Evolutionary conservation across 192 early-diverging fungal species (phyloP).

Genomic region (Gamsiella multidivaricata): DNA sequence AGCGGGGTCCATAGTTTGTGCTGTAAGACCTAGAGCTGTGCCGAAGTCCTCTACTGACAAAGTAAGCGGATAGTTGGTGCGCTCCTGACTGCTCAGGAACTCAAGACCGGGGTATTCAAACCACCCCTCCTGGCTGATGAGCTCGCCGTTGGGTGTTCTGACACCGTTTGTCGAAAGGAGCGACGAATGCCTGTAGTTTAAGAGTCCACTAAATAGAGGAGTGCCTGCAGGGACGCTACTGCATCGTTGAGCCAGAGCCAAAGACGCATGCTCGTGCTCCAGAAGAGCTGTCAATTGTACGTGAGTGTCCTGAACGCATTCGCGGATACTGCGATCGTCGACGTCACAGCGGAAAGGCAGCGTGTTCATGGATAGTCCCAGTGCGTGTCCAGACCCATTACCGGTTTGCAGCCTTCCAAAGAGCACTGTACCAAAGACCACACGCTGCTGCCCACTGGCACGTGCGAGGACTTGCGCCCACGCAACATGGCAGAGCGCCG

Average conservation of each 20-base stretch:
- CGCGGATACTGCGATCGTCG: background rate
- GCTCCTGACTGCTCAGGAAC: constrained; percentile 5
- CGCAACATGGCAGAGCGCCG: background rate
- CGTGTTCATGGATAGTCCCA: constrained; percentile 22
- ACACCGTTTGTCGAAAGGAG: background rate
- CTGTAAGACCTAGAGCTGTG: constrained; percentile 1
- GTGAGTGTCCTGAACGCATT: constrained; percentile 2
- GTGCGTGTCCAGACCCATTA: background rate
- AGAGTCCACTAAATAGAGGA: constrained; percentile 4
- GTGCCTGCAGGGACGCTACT: constrained; percentile 3
- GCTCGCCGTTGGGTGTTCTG: background rate
- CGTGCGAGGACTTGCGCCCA: constrained; percentile 9
- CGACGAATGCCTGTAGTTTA: constrained; percentile 13
- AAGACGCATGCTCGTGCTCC: constrained; percentile 19
- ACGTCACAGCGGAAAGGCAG: constrained; percentile 14
- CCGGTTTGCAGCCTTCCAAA: constrained; percentile 5
- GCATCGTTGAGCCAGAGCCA: constrained; percentile 17
- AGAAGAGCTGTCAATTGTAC: background rate
- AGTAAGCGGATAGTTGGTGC: constrained; percentile 14
- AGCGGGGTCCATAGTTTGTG: background rate
- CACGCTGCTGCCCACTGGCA: background rate
- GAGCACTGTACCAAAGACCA: constrained; percentile 13
- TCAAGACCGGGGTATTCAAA: background rate
- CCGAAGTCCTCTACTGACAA: constrained; percentile 19
- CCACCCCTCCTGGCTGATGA: constrained; percentile 8